phyloP scores from a whole-genome alignment of 805 yeast species.

The Saturnispora gosingensis region DNA sequence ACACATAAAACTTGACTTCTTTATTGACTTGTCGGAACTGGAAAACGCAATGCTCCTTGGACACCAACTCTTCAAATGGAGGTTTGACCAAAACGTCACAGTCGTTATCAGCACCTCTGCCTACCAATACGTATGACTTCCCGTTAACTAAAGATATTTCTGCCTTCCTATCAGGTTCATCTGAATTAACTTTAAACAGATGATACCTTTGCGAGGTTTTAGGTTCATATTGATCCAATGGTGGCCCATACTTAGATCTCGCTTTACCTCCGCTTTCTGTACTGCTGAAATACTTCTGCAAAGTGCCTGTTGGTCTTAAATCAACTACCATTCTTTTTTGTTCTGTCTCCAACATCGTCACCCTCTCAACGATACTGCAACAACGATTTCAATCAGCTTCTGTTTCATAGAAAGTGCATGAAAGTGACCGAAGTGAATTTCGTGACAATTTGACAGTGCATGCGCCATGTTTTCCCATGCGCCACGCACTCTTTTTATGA shows the following conservation, averaged over 20 bases:
- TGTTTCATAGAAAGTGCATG: not conserved
- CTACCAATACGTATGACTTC: conserved; percentile 22
- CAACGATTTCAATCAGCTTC: not conserved
- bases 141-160: conserved; percentile 16
- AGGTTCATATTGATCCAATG: conserved; percentile 16
- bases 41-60: conserved; percentile 24
- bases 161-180: conserved; percentile 6
- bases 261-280: not conserved
- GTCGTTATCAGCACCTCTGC: conserved; percentile 18
- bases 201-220: conserved; percentile 14
- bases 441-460: too few species aligned
- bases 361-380: not conserved
- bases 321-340: conserved; percentile 5
- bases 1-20: conserved; percentile 14
- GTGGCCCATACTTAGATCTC: conserved; percentile 13
- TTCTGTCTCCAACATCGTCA: not conserved
- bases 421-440: not conserved
- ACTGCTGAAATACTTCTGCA: conserved; percentile 4
- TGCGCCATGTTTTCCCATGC: not conserved
- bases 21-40: conserved; percentile 18
- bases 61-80: conserved; percentile 17
- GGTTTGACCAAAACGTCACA: conserved; percentile 9
- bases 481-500: not conserved
- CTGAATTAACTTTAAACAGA: conserved; percentile 6
- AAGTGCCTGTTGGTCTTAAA: conserved; percentile 14